These are phyloP conservation scores for Anthracocystis panici-leucophaei DNA, from an alignment of 1,284 basidiomycete genomes.

Conservation along the genomic window DNA sequence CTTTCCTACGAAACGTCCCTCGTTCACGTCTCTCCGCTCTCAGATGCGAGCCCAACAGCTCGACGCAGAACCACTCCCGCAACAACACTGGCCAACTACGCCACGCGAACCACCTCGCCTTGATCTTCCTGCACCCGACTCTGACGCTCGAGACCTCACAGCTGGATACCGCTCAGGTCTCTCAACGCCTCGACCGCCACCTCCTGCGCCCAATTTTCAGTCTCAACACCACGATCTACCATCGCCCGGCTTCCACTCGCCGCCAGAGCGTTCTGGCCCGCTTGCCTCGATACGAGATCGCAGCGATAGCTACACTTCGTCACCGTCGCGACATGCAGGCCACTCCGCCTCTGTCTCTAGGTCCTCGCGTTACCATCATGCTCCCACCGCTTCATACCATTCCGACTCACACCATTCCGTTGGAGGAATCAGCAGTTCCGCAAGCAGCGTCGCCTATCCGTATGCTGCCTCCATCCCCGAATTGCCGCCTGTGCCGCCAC, in stretches of 20 bases:
- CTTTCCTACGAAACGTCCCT: conserved; percentile 34
- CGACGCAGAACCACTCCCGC: conserved; percentile 16
- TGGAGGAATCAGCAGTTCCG: conserved; percentile 43
- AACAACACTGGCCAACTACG: conserved; percentile 30
- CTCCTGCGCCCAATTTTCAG: conserved; percentile 12
- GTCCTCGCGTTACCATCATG: conserved; percentile 46
- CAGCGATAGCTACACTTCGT: conserved; percentile 37
- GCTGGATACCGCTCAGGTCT: conserved; percentile 45
- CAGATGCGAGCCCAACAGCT: conserved; percentile 30
- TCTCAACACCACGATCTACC: conserved; percentile 25
- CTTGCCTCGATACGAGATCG: conserved; percentile 18
- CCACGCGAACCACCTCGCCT: conserved; percentile 31
- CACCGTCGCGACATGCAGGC: conserved; percentile 32
- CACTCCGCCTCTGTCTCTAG: conserved; percentile 29
- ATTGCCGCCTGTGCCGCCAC: conserved; percentile 51
- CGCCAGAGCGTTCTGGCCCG: conserved; percentile 20
- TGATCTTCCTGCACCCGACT: conserved; percentile 31
- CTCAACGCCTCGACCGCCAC: conserved; percentile 39
- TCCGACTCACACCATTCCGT: conserved; percentile 44
- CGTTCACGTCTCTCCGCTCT: conserved; percentile 31
- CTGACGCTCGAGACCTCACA: conserved; percentile 45
- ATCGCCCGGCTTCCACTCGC: conserved; percentile 37
- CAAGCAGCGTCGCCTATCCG: conserved; percentile 26
- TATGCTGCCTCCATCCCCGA: conserved; percentile 24
- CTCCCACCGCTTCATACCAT: conserved; percentile 34